Conservation (phyloP, 2,329 filamentous ascomycete species). For the Aspergillus unguis region DNA sequence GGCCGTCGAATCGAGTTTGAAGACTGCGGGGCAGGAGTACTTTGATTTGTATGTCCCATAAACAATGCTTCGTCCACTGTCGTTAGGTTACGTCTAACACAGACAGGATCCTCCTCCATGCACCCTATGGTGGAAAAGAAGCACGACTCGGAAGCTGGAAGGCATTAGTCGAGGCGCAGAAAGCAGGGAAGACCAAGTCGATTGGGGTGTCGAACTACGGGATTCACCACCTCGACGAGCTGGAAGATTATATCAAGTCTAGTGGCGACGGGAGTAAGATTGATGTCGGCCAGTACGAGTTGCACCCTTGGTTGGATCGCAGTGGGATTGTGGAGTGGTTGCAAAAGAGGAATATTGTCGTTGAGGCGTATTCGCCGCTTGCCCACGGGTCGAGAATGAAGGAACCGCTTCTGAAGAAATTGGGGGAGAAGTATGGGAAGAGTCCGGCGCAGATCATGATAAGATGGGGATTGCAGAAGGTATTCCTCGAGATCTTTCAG, state of each 20-base stretch:
- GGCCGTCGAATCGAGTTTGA: conserved; percentile 61
- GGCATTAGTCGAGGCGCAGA: conserved; percentile 72
- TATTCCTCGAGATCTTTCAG: conserved; percentile 3
- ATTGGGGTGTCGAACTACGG: conserved; percentile 79
- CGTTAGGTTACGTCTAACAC: no score
- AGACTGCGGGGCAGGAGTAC: conserved; percentile 66
- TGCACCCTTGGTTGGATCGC: conserved; percentile 79
- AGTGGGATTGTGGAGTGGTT: conserved; percentile 65
- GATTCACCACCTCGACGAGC: conserved; percentile 68
- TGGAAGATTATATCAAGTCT: conserved; percentile 50
- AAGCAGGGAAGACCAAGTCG: conserved; percentile 65
- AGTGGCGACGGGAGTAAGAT: conserved; percentile 61
- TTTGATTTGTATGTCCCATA: conserved; percentile 60
- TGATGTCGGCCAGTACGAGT: conserved; percentile 75
- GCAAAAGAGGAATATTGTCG: conserved; percentile 61
- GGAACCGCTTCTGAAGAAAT: conserved; percentile 58
- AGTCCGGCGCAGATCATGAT: conserved; percentile 72
- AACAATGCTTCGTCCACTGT: no score
- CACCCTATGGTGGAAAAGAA: conserved; percentile 69
- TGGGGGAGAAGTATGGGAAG: conserved; percentile 67
- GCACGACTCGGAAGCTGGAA: conserved; percentile 70
- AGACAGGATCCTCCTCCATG: conserved; percentile 64
- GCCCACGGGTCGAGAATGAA: conserved; percentile 68
- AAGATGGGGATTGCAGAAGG: conserved; percentile 77
- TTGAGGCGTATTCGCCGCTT: conserved; percentile 78